These are phyloP conservation scores for Lentinula detonsa DNA, from an alignment of 768 basidiomycete species.

Conservation along the genomic window DNA sequence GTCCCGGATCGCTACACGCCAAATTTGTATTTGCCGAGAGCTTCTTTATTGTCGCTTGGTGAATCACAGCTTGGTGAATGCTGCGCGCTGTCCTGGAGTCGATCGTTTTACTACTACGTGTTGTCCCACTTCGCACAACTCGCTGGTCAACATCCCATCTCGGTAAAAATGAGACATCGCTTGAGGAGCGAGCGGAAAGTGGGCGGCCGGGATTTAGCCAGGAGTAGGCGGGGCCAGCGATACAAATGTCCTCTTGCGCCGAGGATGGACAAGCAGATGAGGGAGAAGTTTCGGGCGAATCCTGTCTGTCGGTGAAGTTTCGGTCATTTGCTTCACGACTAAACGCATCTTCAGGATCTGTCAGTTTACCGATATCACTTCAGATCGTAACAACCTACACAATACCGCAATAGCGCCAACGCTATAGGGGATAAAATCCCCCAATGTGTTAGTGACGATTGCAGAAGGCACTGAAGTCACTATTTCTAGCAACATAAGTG, in stretches of 20 bases:
- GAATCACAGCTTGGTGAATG: slow-evolving; percentile 16
- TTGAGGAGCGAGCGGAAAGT: slow-evolving; percentile 11
- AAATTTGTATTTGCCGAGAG: neutral
- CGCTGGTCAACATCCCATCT: slow-evolving; percentile 10
- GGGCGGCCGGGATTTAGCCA: slow-evolving; percentile 8
- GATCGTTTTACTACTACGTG: slow-evolving; percentile 16
- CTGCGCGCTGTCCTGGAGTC: slow-evolving; percentile 15
- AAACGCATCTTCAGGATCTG: slow-evolving; percentile 10
- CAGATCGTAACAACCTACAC: slow-evolving; percentile 19
- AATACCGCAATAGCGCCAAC: slow-evolving; percentile 35
- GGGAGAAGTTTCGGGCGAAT: slow-evolving; percentile 7
- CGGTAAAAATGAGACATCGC: slow-evolving; percentile 5
- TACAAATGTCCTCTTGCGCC: slow-evolving; percentile 2
- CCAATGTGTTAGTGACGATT: slow-evolving; percentile 26
- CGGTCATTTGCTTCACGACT: neutral
- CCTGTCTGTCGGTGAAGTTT: neutral
- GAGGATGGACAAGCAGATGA: slow-evolving; percentile 8
- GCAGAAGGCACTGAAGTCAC: slow-evolving; percentile 32
- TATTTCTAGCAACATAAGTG: slow-evolving; percentile 37
- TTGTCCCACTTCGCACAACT: slow-evolving; percentile 5
- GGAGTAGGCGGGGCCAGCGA: slow-evolving; percentile 5
- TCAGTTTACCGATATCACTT: neutral
- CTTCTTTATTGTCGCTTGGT: slow-evolving; percentile 13
- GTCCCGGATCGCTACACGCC: neutral
- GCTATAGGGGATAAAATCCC: slow-evolving; percentile 35